Base-by-base conservation (phyloP, 2,329 filamentous ascomycete species). In the Triangularia verruculosa region DNA sequence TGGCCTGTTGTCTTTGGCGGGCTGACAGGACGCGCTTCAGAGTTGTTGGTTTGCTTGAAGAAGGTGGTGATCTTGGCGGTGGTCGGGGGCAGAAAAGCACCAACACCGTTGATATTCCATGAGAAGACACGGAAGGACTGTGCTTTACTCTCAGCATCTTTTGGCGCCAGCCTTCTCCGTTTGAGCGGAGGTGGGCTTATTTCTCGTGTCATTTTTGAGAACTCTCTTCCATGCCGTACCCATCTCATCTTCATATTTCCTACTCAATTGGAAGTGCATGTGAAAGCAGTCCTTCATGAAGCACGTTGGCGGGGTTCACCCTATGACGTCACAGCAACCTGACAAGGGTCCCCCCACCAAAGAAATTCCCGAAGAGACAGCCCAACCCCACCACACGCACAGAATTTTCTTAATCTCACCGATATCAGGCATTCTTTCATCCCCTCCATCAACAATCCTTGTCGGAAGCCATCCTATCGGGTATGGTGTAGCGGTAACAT, bases 61-160 rank as follows among this genome's bases (percentile, higher is more conserved):
- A 69, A 72, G 30, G 67, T 62, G 9, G 70, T 70, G 20, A 73
- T 72, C 3, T 68, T 68, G 4, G 43, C 24, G 1, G 66, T 59
- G 2, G 68, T 63, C 1, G 59, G 20, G 0, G 70, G 68, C 6
- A 73, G 62, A 17, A 69, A 70, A 0, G 70, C 32, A 17, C 64
- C 65, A 12, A 72, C 61, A 8, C 70, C 70, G 61, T 72, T 71
- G 65, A 72, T 68, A 24, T 72, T 71, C 70, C 71, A 72, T 0
- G 71, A 69, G 39, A 71, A 70, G 11, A 72, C 28, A 9, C 71
- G 71, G 9, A 72, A 61, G 17, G 64, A 15, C 24, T n/a, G 39
- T 7, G 7, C 12, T 7, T 27, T 34, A 8, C 27, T 7, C 22
- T 52, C 27, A 11, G 22, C 4, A 20, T 13, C 17, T 2, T 30